Conservation (phyloP, 164 flowering plant species). For the Vitis amurensis region DNA sequence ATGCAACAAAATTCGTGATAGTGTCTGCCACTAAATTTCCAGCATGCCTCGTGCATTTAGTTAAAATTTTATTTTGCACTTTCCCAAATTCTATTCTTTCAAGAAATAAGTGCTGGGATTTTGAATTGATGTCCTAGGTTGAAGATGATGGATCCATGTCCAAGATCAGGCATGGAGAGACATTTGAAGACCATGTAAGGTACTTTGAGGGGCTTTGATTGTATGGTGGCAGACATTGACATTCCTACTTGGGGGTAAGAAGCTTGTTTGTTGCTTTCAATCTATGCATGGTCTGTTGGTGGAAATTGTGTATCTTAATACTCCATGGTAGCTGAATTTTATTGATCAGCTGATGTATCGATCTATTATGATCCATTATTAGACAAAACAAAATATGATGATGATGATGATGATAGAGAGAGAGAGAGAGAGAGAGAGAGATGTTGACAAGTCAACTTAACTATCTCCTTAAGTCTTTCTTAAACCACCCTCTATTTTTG, state of each 20-base stretch:
- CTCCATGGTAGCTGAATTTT: background rate
- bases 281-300: constrained; percentile 5
- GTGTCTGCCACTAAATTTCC: background rate
- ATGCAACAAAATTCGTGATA: background rate
- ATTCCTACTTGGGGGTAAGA: background rate
- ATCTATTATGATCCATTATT: background rate
- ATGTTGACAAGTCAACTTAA: background rate
- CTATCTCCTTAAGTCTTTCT: no score
- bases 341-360: background rate
- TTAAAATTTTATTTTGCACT: background rate
- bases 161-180: constrained; percentile 88
- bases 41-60: background rate
- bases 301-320: background rate
- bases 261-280: background rate
- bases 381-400: background rate
- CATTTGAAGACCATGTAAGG: constrained; percentile 87
- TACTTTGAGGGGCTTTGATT: constrained; percentile 76
- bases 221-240: background rate
- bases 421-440: background rate
- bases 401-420: background rate
- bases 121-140: constrained; percentile 41
- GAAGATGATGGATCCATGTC: constrained; percentile 84
- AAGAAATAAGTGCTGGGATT: background rate
- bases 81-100: background rate
- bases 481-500: no score